A percentile compares a stretch with the other conserved stretches of the same genome.
Conservation (phyloP, 1,284 basidiomycete species). For the Cutaneotrichosporon cyanovorans region DNA sequence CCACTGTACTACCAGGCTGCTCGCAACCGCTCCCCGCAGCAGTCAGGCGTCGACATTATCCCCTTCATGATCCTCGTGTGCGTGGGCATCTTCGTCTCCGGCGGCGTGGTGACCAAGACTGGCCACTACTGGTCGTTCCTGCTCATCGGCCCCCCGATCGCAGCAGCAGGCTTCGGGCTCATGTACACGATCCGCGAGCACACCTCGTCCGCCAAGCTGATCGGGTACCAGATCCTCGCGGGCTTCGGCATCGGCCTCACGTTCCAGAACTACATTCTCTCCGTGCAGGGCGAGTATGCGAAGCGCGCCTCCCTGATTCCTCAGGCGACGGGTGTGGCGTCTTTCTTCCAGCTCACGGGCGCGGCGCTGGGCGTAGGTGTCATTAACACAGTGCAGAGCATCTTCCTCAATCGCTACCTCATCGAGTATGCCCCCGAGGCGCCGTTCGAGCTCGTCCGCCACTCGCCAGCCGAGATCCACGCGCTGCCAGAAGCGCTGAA, state of each 20-base stretch:
- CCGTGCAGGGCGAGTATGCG: conserved; percentile 48
- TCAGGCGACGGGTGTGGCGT: conserved; percentile 42
- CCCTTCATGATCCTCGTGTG: conserved; percentile 47
- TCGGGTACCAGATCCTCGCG: conserved; percentile 50
- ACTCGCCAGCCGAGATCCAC: conserved; percentile 33
- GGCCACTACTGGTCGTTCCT: conserved; percentile 48
- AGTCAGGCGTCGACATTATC: conserved; percentile 49
- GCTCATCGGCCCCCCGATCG: conserved; percentile 29
- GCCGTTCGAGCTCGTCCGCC: conserved; percentile 35
- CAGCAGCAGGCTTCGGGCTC: conserved; percentile 48
- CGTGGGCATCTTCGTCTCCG: conserved; percentile 42
- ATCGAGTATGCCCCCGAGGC: conserved; percentile 28
- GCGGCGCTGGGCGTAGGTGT: conserved; percentile 47
- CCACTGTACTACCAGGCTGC: conserved; percentile 49
- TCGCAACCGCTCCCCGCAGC: conserved; percentile 39
- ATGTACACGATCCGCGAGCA: conserved; percentile 46
- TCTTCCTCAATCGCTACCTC: conserved; percentile 34
- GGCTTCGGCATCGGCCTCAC: conserved; percentile 39
- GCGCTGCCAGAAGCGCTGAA: conserved; percentile 30
- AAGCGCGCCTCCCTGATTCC: conserved; percentile 29
- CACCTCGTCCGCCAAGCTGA: conserved; percentile 40
- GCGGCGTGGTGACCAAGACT: conserved; percentile 38
- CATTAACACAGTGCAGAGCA: conserved; percentile 44
- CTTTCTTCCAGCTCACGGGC: conserved; percentile 46
- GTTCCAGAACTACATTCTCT: conserved; percentile 44